Evolutionary conservation across 1,284 basidiomycete genomes (phyloP), one percentile per base, ranked within the genome.

Genomic region (Heterobasidion parviporum): DNA sequence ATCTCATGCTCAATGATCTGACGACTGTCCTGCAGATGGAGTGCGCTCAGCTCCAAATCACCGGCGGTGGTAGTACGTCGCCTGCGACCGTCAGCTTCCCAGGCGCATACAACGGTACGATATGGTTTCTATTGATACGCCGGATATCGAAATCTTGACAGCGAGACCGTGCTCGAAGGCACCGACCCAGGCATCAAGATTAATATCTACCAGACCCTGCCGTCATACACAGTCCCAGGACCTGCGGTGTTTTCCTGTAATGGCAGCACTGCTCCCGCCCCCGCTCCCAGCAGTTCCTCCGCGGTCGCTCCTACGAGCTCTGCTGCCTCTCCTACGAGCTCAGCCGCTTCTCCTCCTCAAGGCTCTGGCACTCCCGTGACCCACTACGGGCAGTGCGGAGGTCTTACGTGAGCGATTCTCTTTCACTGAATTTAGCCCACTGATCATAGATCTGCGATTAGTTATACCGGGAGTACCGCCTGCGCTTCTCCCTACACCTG

Each of bases 31-130:
- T 55, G 47, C 54, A 79, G 76, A 77, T 78, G 77, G 75, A 78
- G 62, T 79, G 76, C 53, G 76, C 76, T n/a, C 77, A 79, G 60
- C 63, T 80, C 52, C 61, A 74, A 55, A 74, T 80, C 54, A 78
- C 76, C n/a, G 78, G 78, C 15, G 77, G 78, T 4, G 77, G 77
- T 32, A 75, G 62, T 58, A 69, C 72, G 2, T 64, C 65, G 26
- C 77, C 78, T 6, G 69, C 75, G 8, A 78, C 75, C 10, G 77
- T 79, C 45, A 75, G 69, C 62, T 79, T 81, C 73, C 77, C 77
- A 5, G 77, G 78, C 50, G 75, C 75, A 1, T 78, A 78, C 65
- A 59, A 60, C 18, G 66, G 72, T 71, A 56, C 58, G n/a, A 44
- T 26, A 18, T 34, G 47, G 49, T 3, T 44, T 14, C 8, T 35